Evolutionary conservation across 768 basidiomycete species (phyloP).

Genomic region (Rhodocollybia butyracea): DNA sequence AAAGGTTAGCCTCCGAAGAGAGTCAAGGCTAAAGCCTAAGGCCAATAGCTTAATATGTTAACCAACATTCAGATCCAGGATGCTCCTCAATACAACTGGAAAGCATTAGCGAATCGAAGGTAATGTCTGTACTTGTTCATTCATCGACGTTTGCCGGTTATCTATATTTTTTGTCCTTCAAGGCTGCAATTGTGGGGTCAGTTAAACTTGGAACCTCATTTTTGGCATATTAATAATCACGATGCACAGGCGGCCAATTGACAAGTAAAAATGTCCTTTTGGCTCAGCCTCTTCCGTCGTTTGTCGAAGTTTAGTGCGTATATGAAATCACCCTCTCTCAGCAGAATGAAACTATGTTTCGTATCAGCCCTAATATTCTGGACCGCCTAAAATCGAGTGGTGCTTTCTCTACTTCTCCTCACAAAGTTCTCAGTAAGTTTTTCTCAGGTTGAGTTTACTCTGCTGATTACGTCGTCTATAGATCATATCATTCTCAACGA

Average conservation of each 20-base stretch:
- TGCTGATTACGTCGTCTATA: background rate
- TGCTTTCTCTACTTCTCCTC: conserved; percentile 59
- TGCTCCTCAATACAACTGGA: conserved; percentile 82
- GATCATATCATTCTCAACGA: conserved; percentile 90
- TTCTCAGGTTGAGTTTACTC: background rate
- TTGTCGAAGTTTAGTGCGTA: conserved; percentile 63
- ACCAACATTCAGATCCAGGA: conserved; percentile 57
- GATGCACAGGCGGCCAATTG: conserved; percentile 64
- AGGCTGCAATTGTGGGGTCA: conserved; percentile 77
- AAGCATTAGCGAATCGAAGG: conserved; percentile 68
- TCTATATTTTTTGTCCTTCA: background rate
- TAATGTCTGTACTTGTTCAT: too few species aligned
- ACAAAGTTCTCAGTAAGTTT: conserved; percentile 52
- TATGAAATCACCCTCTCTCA: conserved; percentile 5
- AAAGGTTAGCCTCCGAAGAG: conserved; percentile 47
- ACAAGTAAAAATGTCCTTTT: conserved; percentile 67
- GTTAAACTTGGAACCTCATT: conserved; percentile 1
- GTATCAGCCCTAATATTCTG: conserved; percentile 73
- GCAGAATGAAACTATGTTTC: conserved; percentile 8
- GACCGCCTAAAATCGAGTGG: conserved; percentile 63
- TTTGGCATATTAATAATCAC: conserved; percentile 7
- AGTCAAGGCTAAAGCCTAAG: background rate
- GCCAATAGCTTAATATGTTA: background rate
- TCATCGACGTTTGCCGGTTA: too few species aligned
- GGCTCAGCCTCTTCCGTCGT: conserved; percentile 66